Evolutionary conservation across 1,284 basidiomycete genomes (phyloP).

Genomic region (Pseudozyma sp.): DNA sequence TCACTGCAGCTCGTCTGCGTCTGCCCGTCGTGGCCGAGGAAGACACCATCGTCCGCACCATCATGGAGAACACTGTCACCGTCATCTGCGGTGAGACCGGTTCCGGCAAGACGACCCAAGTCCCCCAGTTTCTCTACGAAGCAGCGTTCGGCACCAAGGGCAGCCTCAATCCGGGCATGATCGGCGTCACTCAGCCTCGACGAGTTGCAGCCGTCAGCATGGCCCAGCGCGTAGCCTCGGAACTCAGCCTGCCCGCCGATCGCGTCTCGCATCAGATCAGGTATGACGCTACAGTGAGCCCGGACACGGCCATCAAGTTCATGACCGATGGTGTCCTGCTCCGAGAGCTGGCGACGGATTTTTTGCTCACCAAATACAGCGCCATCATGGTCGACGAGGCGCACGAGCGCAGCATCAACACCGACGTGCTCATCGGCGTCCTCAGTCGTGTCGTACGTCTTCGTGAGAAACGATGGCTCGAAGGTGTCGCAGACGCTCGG

Average conservation of each 20-base stretch:
- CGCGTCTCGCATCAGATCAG: conserved; percentile 95
- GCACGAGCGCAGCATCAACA: conserved; percentile 97
- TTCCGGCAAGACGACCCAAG: conserved; percentile 97
- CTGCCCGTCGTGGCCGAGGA: conserved; percentile 94
- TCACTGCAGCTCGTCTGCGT: conserved; percentile 81
- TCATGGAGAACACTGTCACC: conserved; percentile 83
- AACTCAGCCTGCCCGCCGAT: conserved; percentile 83
- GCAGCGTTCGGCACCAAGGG: conserved; percentile 89
- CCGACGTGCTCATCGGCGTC: conserved; percentile 95
- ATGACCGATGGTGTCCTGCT: conserved; percentile 99
- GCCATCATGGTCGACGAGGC: conserved; percentile 93
- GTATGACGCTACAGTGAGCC: conserved; percentile 91
- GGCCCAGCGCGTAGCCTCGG: conserved; percentile 88
- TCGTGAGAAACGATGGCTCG: conserved; percentile 72
- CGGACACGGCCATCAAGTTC: conserved; percentile 93
- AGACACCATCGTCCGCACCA: conserved; percentile 90
- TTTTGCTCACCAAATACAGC: conserved; percentile 88
- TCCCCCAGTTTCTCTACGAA: conserved; percentile 92
- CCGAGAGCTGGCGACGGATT: conserved; percentile 90
- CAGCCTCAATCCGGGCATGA: conserved; percentile 95
- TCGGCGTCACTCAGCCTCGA: conserved; percentile 96
- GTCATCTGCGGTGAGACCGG: conserved; percentile 88
- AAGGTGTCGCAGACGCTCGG: conserved; percentile 69
- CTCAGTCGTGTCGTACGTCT: conserved; percentile 89
- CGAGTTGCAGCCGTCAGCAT: conserved; percentile 97